These are phyloP conservation scores for Geosmithia flava DNA, from an alignment of 2,329 filamentous ascomycete genomes.

Conservation along the genomic window DNA sequence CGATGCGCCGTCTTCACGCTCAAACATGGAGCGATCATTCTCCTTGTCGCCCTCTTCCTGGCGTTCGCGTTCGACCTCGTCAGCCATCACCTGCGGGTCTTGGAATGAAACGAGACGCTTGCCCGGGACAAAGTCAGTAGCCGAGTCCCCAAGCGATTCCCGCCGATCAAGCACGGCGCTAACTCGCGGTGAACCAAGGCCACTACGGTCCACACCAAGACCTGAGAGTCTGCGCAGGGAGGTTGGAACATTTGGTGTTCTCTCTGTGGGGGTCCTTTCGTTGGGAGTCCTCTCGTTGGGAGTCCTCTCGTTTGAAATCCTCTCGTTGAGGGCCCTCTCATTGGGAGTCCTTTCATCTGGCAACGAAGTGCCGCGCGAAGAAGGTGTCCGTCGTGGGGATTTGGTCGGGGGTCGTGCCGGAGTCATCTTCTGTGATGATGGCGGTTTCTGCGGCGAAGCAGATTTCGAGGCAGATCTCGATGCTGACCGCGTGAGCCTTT, in stretches of 20 bases:
- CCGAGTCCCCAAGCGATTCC: conserved; percentile 56
- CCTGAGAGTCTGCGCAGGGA: conserved; percentile 47
- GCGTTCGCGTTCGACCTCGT: conserved; percentile 48
- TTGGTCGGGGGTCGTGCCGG: conserved; percentile 9
- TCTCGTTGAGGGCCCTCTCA: too few relatives aligned
- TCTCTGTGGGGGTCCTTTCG: not conserved
- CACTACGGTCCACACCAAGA: conserved; percentile 55
- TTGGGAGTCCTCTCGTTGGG: too few relatives aligned
- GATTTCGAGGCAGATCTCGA: conserved; percentile 1
- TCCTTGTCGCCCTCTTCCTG: conserved; percentile 50
- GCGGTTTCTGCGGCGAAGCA: not conserved
- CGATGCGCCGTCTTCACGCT: conserved; percentile 30
- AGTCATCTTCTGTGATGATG: not conserved
- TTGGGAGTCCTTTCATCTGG: too few relatives aligned
- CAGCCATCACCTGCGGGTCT: conserved; percentile 49
- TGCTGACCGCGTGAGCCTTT: conserved; percentile 1
- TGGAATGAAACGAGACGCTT: conserved; percentile 45
- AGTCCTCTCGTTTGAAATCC: too few relatives aligned
- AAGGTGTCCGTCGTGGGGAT: conserved; percentile 1
- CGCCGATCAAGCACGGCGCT: conserved; percentile 59
- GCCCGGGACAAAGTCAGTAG: conserved; percentile 49
- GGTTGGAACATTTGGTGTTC: conserved; percentile 35
- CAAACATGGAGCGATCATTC: conserved; percentile 40
- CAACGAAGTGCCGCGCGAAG: not conserved
- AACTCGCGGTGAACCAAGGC: conserved; percentile 64